Evolutionary conservation across 192 early-diverging fungal species (phyloP).

Genomic region (Gamsiella multidivaricata): DNA sequence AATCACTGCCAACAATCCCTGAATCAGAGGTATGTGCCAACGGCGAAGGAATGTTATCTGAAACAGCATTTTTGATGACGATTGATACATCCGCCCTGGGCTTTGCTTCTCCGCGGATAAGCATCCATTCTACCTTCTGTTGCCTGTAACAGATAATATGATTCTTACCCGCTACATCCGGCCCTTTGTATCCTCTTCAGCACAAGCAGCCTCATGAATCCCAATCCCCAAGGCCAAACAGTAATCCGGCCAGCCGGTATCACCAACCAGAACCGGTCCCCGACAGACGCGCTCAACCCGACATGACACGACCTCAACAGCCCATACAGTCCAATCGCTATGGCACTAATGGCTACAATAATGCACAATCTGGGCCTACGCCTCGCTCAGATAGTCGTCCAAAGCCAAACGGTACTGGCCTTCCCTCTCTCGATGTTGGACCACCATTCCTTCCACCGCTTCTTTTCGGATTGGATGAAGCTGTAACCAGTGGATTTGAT

Average conservation of each 20-base stretch:
- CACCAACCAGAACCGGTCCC: not conserved
- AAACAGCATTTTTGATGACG: too few relatives aligned
- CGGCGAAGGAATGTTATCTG: too few relatives aligned
- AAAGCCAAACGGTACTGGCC: not conserved
- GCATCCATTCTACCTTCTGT: too few relatives aligned
- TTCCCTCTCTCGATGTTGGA: conserved; percentile 27
- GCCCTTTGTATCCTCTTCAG: not conserved
- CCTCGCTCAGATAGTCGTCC: conserved; percentile 19
- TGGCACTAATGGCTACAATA: not conserved
- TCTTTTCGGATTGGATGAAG: conserved; percentile 36
- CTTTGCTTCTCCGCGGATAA: too few relatives aligned
- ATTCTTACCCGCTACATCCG: not conserved
- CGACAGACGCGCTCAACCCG: not conserved
- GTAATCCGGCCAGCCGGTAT: not conserved
- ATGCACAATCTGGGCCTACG: not conserved
- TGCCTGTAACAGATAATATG: too few relatives aligned
- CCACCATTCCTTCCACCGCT: conserved; percentile 47
- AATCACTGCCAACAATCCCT: conserved; percentile 40
- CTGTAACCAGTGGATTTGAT: conserved; percentile 36
- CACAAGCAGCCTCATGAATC: not conserved
- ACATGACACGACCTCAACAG: conserved; percentile 1
- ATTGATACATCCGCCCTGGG: too few relatives aligned
- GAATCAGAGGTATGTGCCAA: conserved; percentile 29
- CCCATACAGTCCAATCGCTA: conserved; percentile 1
- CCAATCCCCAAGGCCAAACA: not conserved